Conservation (phyloP, 257 asterid genomes). For the Henckelia pumila region DNA sequence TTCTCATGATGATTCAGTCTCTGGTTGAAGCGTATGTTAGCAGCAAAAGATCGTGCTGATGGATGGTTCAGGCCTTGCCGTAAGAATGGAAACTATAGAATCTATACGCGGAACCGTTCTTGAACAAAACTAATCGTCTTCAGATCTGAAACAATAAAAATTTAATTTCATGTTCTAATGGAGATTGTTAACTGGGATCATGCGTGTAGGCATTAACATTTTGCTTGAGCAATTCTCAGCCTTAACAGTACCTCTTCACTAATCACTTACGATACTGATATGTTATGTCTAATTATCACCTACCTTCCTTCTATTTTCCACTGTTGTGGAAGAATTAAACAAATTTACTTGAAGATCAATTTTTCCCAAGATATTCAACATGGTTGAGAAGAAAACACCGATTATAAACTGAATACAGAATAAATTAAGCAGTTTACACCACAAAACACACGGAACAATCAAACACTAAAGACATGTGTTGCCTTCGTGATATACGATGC, state of each 20-base stretch:
- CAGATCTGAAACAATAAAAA: background rate
- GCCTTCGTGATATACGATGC: background rate
- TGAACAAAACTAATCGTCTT: background rate
- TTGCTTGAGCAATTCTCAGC: background rate
- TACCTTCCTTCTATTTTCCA: slow-evolving; percentile 2
- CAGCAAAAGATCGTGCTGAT: slow-evolving; percentile 14
- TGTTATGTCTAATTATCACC: background rate
- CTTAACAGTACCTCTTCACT: background rate
- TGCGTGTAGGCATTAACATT: too few species aligned
- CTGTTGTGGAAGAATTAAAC: background rate
- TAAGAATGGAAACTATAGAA: background rate
- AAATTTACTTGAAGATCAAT: background rate
- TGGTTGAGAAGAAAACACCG: background rate
- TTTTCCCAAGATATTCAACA: background rate
- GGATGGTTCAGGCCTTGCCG: slow-evolving; percentile 1
- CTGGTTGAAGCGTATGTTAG: slow-evolving; percentile 10
- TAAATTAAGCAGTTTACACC: background rate
- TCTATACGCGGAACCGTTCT: background rate
- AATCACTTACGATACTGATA: background rate
- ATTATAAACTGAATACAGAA: background rate
- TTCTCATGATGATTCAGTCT: slow-evolving; percentile 29
- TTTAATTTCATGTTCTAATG: background rate
- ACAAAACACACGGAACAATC: background rate
- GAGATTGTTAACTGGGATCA: background rate
- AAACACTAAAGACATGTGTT: background rate